phyloP scores from a whole-genome alignment of 345 rosid genomes.

The Laguncularia racemosa region DNA sequence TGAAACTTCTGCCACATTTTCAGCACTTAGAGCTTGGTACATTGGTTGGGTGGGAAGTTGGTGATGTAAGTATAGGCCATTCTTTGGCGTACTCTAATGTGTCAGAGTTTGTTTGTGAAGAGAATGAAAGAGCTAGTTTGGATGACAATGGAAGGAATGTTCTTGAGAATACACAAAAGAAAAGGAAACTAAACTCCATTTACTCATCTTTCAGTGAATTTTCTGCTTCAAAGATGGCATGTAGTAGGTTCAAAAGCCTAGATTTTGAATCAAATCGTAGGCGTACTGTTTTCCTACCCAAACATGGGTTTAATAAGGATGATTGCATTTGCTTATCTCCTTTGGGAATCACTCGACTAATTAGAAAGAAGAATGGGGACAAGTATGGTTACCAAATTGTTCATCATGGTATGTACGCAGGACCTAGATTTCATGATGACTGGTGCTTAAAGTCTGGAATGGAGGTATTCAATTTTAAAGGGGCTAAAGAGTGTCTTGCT shows the following conservation, averaged over 20 bases:
- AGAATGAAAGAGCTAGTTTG: not conserved
- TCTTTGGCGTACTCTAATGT: constrained; percentile 24
- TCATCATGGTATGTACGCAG: constrained; percentile 50
- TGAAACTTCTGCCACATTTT: constrained; percentile 41
- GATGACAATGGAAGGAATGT: constrained; percentile 15
- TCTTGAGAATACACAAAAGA: constrained; percentile 18
- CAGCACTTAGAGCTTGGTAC: constrained; percentile 53
- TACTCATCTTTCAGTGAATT: constrained; percentile 42
- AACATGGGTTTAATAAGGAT: constrained; percentile 44
- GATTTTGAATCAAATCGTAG: constrained; percentile 27
- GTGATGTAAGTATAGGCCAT: constrained; percentile 57
- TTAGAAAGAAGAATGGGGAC: constrained; percentile 34
- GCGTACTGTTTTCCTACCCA: constrained; percentile 56
- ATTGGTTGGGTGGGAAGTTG: constrained; percentile 66
- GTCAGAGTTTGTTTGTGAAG: not conserved
- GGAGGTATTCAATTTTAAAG: constrained; percentile 19
- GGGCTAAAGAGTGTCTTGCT: constrained; percentile 36
- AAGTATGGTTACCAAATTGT: constrained; percentile 30
- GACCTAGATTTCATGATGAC: constrained; percentile 43
- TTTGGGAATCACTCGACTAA: constrained; percentile 70
- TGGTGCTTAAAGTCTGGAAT: constrained; percentile 32
- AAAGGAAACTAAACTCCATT: constrained; percentile 20
- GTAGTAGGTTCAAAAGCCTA: constrained; percentile 22
- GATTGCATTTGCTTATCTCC: constrained; percentile 73
- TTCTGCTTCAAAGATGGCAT: constrained; percentile 34